Evolutionary conservation across 2,329 filamentous ascomycete species (phyloP), one percentile per base, ranked within the genome.

Genomic region (Pseudopyricularia cyperi): DNA sequence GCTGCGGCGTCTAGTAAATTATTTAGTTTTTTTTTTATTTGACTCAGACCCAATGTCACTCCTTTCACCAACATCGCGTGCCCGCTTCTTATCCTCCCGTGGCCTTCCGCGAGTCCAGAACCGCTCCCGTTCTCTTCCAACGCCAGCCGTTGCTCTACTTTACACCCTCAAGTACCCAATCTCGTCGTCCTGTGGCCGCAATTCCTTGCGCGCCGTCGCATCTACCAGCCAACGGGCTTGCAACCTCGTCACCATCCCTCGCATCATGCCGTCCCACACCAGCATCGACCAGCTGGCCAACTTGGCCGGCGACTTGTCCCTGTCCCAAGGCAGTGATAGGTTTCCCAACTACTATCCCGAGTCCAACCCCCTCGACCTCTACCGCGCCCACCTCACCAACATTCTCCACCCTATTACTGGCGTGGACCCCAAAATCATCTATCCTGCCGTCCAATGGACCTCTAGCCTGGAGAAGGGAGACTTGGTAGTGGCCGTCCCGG

Each of bases 381-480:
- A 89, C 74, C 79, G 88, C 55, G 79, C 82, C 35, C 85, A 90
- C 64, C 78, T 94, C 56, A 82, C 85, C 55, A 74, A 83, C 42
- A 71, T 87, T 48, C 70, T 94, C 39, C 71, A 79, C 33, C 71
- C 79, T 19, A 76, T 89, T 55, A 87, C 84, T 2, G 85, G 83
- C 22, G 83, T 88, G 28, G 83, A 87, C 53, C 65, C 75, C 33
- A 71, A 75, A 52, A 80, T 89, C 59, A 83, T 94, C 63, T 89
- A 87, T 68, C 79, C 80, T 26, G 80, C 81, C 35, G 71, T 95
- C 42, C 79, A 85, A 70, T 91, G 87, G 86, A 91, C 88, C 5
- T 74, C 80, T 56, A 80, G 83, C 35, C 73, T 89, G 22, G 88
- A 93, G 57, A 89, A 90, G 71, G 89, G 89, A 48, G 89, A 95